Base-by-base conservation (phyloP, 108 stramenopile species). In the Nitzschia inconspicua region DNA sequence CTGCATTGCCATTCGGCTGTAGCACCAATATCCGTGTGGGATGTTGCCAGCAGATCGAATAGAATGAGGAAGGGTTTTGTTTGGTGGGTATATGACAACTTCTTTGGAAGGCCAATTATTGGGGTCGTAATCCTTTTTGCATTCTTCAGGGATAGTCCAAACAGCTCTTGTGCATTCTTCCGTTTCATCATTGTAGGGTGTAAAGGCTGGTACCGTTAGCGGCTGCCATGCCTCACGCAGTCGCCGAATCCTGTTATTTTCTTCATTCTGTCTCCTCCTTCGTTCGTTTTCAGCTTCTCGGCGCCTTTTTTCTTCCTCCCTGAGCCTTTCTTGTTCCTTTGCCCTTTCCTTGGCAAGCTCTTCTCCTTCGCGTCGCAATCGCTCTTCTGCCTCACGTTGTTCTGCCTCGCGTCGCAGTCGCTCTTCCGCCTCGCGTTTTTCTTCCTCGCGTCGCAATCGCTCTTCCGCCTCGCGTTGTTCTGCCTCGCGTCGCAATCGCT, bases 191-290 rank as follows among this genome's bases (percentile, higher is more conserved):
- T 58, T 43, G 24, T 43, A 43, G 8, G 43, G 57, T 24, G 9
- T 24, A 30, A 44, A 41, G 27, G 41, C 42, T 44, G 43, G 43
- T 58, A 44, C 57, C 29, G 43, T 58, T 29, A 41, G 1, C 25
- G 27, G 25, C 3, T 25, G 41, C 0, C 43, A 26, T 22, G 57
- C 57, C 11, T 58, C 57, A 29, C 44, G 57, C 57, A 44, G 24
- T 41, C 57, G 2, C 42, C 24, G 2, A 58, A 27, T 44, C 42
- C 2, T 42, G 22, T 26, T 26, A 14, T 56, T 29, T 16, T 1
- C 4, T 20, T n/a, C 54, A 37, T 31, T 30, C 14, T 39, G 18
- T 35, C 18, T 56, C 37, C 29, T 20, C 13, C 20, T 56, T 39
- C 2, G 22, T 7, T n/a, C n/a, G n/a, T n/a, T n/a, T n/a, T n/a